Base-by-base conservation (phyloP, 2,329 filamentous ascomycete species). In the Pseudogymnoascus verrucosus region DNA sequence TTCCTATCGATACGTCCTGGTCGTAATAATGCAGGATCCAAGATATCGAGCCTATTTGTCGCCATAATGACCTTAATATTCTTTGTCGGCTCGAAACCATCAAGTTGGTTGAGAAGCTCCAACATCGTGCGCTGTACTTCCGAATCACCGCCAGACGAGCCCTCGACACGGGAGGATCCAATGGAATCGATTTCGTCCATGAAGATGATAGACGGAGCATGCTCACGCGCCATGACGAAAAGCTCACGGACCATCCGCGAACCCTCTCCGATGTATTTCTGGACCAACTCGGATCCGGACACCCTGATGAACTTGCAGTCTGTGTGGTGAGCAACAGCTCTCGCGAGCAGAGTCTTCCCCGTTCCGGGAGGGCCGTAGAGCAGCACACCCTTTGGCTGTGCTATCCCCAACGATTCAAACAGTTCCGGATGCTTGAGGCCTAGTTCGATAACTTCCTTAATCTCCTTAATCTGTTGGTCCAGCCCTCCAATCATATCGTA, bases 31-130 rank as follows among this genome's bases (percentile, higher is more conserved):
- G 95, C 95, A 1, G 95, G 95, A 76, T 99, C 95, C 57, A 99
- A 85, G 68, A 99, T 98, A 72, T 99, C 95, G 68, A 99, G 85
- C 75, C 95, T 90, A 78, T 99, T 99, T 60, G 95, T 99, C 63
- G 95, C 95, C 93, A 99, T 99, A 79, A 99, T 96, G 76, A 99
- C 91, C 79, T 99, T 99, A 86, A 99, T 99, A 79, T 98, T 98
- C 82, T 99, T 99, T 57, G 93, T 98, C 5, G 95, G 95, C 78
- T 98, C 95, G 78, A 99, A 99, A 61, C 95, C 95, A 75, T 99
- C 95, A 65, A 99, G 85, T 81, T 99, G 95, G 80, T 99, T 99
- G 68, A 99, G 86, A 65, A 99, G 82, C 77, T 99, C 95, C 78
- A 99, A 79, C 95, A 99, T 99, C 59, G 95, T 99, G 72, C 95